Conservation (phyloP, 306 rosid species). For the Medicago truncatula region DNA sequence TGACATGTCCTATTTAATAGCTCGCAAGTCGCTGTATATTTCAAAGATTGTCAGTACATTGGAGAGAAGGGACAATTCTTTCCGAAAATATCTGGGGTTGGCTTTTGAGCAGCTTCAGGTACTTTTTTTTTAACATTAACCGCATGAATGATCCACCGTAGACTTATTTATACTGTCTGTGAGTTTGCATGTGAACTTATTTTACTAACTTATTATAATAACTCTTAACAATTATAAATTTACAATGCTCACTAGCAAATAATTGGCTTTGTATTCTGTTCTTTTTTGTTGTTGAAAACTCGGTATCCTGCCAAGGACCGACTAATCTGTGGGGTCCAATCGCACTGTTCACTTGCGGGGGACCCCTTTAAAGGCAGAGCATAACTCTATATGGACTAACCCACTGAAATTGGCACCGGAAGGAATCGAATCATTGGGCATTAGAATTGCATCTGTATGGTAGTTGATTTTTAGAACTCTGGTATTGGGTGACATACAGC, state of each 20-base stretch:
- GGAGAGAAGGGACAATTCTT: slow-evolving; percentile 75
- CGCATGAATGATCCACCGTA: slow-evolving; percentile 2
- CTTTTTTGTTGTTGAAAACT: no score
- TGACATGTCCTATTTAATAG: slow-evolving; percentile 51
- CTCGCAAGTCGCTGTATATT: slow-evolving; percentile 50
- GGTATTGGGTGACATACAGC: slow-evolving; percentile 15
- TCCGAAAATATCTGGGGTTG: slow-evolving; percentile 58
- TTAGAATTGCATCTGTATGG: slow-evolving; percentile 18
- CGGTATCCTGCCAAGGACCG: no score
- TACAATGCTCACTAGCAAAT: slow-evolving; percentile 18
- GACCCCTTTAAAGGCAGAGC: no score
- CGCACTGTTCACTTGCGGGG: no score
- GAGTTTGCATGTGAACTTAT: slow-evolving; percentile 16
- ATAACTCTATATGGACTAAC: no score
- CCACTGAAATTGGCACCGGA: no score
- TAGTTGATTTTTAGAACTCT: slow-evolving; percentile 34
- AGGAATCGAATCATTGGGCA: background rate
- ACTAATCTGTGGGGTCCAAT: no score
- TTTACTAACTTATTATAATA: background rate
- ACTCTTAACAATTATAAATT: slow-evolving; percentile 1
- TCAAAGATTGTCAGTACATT: slow-evolving; percentile 56
- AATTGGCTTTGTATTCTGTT: background rate
- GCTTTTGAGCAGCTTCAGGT: slow-evolving; percentile 69
- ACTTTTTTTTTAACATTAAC: slow-evolving; percentile 36
- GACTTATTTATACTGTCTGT: slow-evolving; percentile 4